Base-by-base conservation (phyloP, 371 early-diverging fungal genomes). In the Mortierella sp. region DNA sequence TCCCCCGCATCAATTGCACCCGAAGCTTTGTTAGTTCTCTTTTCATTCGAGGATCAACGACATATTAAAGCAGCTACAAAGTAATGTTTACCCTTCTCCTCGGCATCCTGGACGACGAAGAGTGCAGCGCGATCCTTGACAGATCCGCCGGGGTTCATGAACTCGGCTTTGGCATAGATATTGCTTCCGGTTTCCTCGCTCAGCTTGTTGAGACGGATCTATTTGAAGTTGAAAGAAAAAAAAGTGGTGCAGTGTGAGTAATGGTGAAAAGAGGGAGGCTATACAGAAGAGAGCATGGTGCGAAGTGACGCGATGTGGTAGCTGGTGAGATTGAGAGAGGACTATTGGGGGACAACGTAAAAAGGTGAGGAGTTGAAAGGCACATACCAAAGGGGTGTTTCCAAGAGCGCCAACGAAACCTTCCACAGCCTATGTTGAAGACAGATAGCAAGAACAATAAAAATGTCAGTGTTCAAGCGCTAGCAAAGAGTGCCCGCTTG, bases 71-170 rank as follows among this genome's bases (percentile, higher is more conserved):
- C 43, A 6, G 43, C 43, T 2, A 40, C 43, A 40, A 40, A 40
- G 2, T 6, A 40, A 40, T 61, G 19, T 26, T 51, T 80, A 88
- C 89, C 89, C 75, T 82, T 90, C 78, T 96, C 94, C 86, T 98
- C 98, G 51, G 98, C 98, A 78, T 97, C 95, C 90, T 97, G 94
- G 31, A 98, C 95, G 24, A 98, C 96, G 85, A 89, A 97, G 54
- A 97, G 90, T 1, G 99, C 98, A 28, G 98, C 98, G 64, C 98
- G 93, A 88, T 98, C 98, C 89, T 98, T 98, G 86, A 98, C 98
- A 10, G 96, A 95, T 28, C 98, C 98, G 71, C 98, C 98, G n/a
- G 98, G 98, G 88, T 98, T 98, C 98, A 98, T 97, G 88, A 96
- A 98, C 90, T 98, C 98, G 69, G 98, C 98, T 89, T 98, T 98